These are phyloP conservation scores for Secale cereale DNA, from an alignment of 176 grass and related monocot genomes.

Conservation along the genomic window DNA sequence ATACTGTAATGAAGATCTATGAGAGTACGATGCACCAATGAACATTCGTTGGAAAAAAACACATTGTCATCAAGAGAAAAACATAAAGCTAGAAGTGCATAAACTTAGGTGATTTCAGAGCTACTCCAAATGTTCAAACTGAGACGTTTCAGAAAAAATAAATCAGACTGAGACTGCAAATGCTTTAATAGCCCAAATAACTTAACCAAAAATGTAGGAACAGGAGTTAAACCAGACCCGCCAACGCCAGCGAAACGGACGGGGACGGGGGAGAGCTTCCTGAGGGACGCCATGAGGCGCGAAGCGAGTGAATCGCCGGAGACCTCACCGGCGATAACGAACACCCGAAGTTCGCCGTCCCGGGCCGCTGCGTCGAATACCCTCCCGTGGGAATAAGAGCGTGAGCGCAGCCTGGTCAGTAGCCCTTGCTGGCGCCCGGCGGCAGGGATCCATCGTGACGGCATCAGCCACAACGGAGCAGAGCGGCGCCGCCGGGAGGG, in stretches of 20 bases:
- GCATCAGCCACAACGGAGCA: constrained; percentile 20
- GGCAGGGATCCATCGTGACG: constrained; percentile 17
- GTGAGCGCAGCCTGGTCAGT: neutral
- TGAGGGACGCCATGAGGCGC: constrained; percentile 75
- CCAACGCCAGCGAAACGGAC: constrained; percentile 80
- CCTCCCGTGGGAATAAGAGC: constrained; percentile 22
- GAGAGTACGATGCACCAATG: neutral
- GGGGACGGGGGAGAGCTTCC: constrained; percentile 65
- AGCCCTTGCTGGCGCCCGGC: neutral
- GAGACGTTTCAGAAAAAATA: neutral
- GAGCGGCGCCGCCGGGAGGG: constrained; percentile 14
- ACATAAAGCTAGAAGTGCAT: neutral
- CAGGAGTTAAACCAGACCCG: constrained; percentile 39
- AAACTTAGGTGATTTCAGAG: neutral
- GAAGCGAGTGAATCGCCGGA: constrained; percentile 87
- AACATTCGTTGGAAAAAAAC: neutral
- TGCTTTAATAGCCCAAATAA: neutral
- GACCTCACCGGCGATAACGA: constrained; percentile 94
- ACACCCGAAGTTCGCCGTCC: constrained; percentile 86
- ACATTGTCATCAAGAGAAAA: neutral
- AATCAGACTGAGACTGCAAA: neutral
- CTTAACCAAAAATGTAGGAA: neutral
- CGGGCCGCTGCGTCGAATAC: constrained; percentile 57
- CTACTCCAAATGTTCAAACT: neutral
- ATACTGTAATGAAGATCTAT: neutral